Conservation (phyloP, 2,329 filamentous ascomycete species). For the Cladosporium oxysporum region DNA sequence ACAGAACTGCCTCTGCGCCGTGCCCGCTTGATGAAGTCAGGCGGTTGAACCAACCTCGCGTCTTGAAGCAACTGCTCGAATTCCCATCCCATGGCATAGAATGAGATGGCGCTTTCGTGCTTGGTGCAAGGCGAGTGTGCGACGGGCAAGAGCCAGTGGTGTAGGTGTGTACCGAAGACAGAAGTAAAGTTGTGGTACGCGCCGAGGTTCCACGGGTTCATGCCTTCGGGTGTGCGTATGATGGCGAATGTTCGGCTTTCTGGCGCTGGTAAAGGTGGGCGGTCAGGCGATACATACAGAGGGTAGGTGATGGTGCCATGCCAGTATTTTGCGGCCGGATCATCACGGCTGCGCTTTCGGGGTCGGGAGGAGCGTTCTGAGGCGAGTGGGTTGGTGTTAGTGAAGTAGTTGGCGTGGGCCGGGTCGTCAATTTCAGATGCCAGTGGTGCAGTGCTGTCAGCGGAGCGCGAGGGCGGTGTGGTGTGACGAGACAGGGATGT, state of each 20-base stretch:
- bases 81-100: conserved; percentile 38
- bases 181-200: conserved; percentile 69
- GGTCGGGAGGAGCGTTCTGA: conserved; percentile 41
- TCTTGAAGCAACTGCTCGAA: conserved; percentile 37
- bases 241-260: conserved; percentile 71
- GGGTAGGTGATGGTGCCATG: conserved; percentile 61
- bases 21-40: conserved; percentile 16
- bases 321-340: conserved; percentile 28
- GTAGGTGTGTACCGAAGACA: conserved; percentile 70
- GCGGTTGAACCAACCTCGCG: conserved; percentile 31
- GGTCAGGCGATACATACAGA: conserved; percentile 40
- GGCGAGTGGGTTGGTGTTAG: conserved; percentile 31
- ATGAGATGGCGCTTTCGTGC: conserved; percentile 47
- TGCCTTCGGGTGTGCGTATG: conserved; percentile 68
- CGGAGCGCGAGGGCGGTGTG: conserved; percentile 22
- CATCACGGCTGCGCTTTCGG: conserved; percentile 12
- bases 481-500: background rate
- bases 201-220: conserved; percentile 86
- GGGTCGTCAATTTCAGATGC: conserved; percentile 40
- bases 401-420: conserved; percentile 35
- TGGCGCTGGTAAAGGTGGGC: conserved; percentile 38
- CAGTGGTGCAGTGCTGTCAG: conserved; percentile 30
- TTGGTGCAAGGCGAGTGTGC: conserved; percentile 71
- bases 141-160: conserved; percentile 82
- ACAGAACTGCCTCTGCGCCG: conserved; percentile 12